phyloP scores from a whole-genome alignment of 352 stramenopile genomes.

The Globisporangium spiculum region DNA sequence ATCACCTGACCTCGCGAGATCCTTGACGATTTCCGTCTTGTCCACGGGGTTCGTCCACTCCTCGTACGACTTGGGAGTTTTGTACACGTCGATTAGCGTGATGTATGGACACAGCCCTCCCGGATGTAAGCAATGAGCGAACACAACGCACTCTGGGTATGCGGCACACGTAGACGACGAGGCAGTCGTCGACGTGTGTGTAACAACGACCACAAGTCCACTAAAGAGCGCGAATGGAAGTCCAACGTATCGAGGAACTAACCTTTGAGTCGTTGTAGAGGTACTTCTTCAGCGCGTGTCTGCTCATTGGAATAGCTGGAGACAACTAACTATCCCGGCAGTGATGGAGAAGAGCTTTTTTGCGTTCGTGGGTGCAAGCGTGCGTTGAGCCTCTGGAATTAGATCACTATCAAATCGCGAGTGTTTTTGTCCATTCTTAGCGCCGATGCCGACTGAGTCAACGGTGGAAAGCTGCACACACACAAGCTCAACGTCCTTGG shows the following conservation, averaged over 20 bases:
- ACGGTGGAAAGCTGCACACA: too few species aligned
- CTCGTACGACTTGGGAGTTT: conserved; percentile 18
- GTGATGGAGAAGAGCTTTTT: too few species aligned
- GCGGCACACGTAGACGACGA: conserved; percentile 15
- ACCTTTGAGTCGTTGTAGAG: not conserved
- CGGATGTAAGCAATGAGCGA: conserved; percentile 17
- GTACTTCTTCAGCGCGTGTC: too few species aligned
- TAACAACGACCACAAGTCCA: conserved; percentile 14
- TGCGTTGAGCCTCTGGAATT: too few species aligned
- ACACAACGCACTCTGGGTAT: conserved; percentile 27
- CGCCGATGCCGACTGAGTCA: too few species aligned
- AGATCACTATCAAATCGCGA: too few species aligned
- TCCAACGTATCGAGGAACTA: conserved; percentile 9
- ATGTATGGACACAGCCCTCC: conserved; percentile 29
- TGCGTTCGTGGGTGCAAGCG: too few species aligned
- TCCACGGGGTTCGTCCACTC: conserved; percentile 27
- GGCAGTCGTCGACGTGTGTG: conserved; percentile 17
- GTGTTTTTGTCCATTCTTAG: too few species aligned
- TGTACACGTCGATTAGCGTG: conserved; percentile 28
- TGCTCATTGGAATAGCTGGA: too few species aligned
- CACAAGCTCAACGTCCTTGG: not conserved
- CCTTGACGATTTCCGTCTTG: conserved; percentile 24
- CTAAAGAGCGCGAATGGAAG: conserved; percentile 18
- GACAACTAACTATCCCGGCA: too few species aligned
- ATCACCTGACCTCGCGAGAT: conserved; percentile 25